phyloP scores from a whole-genome alignment of 306 rosid species.

The Citrullus colocynthis region DNA sequence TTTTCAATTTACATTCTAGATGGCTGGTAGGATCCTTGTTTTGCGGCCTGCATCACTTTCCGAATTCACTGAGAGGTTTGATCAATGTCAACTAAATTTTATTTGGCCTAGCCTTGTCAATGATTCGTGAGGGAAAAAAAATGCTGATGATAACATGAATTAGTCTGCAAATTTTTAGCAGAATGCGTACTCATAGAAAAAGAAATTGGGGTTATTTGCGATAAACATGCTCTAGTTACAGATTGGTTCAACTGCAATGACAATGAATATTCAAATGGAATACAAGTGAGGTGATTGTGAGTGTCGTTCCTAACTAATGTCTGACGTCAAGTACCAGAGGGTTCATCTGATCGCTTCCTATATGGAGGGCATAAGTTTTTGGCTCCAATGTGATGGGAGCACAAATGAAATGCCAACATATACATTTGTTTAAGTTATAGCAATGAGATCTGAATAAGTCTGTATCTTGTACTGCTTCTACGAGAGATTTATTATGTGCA shows the following conservation, averaged over 20 bases:
- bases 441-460: not conserved
- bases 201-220: not conserved
- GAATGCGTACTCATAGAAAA: not conserved
- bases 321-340: not conserved
- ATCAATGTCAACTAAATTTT: not conserved
- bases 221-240: not conserved
- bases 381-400: not conserved
- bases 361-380: not conserved
- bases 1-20: conserved; percentile 29
- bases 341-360: not conserved
- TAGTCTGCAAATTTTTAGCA: not conserved
- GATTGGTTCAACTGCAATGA: not conserved
- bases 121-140: not conserved
- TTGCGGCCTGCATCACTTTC: conserved; percentile 67
- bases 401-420: not conserved
- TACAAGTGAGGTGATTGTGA: not conserved
- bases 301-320: not conserved
- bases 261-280: not conserved
- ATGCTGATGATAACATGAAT: not conserved
- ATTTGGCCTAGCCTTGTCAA: not conserved
- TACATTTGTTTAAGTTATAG: not conserved
- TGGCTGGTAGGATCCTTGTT: conserved; percentile 83
- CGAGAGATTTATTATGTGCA: not conserved
- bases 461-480: not conserved
- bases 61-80: conserved; percentile 76